Evolutionary conservation across 1,139 yeast species (phyloP).

Genomic region (Pichia sp.): DNA sequence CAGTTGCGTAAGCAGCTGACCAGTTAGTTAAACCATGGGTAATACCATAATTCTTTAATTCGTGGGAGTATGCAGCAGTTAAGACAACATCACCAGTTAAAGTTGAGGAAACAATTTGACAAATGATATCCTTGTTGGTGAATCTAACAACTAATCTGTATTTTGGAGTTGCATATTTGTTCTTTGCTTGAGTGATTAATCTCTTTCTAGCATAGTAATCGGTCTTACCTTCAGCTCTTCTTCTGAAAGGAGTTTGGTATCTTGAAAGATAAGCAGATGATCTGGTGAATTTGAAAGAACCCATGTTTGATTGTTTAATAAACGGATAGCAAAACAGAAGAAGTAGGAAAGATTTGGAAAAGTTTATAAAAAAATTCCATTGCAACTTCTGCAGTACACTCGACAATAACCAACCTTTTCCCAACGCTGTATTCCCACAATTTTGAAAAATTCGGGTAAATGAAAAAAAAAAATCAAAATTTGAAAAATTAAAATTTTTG

Average conservation of each 20-base stretch:
- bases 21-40: constrained; percentile 99
- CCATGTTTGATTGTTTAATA: constrained; percentile 35
- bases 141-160: constrained; percentile 99
- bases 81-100: constrained; percentile 95
- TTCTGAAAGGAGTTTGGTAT: constrained; percentile 99
- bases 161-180: constrained; percentile 99
- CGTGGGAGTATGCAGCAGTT: constrained; percentile 98
- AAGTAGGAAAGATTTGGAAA: not conserved
- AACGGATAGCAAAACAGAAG: not conserved
- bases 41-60: constrained; percentile 97
- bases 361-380: too few relatives aligned
- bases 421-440: too few relatives aligned
- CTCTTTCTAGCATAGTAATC: constrained; percentile 99
- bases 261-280: constrained; percentile 95
- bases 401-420: too few relatives aligned
- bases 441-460: not conserved
- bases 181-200: constrained; percentile 99
- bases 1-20: constrained; percentile 99
- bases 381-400: too few relatives aligned
- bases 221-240: constrained; percentile 99
- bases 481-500: too few relatives aligned
- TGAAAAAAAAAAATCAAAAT: not conserved
- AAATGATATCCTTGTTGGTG: constrained; percentile 99
- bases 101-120: constrained; percentile 95
- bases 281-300: constrained; percentile 48